Evolutionary conservation across 305 asterid genomes (phyloP).

Genomic region (Fraxinus floribunda): DNA sequence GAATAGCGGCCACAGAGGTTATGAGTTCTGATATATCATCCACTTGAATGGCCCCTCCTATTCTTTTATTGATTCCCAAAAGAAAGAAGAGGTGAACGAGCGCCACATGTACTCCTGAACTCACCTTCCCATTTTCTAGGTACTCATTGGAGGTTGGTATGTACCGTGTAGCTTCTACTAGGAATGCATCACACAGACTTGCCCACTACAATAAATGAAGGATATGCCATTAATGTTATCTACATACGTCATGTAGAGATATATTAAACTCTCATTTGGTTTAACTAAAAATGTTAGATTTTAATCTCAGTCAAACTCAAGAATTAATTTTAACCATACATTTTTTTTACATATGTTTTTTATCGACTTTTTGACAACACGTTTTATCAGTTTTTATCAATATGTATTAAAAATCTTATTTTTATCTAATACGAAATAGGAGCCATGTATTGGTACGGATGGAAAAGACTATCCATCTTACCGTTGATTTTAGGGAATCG

Average conservation of each 20-base stretch:
- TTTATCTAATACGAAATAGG: no score
- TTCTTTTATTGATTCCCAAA: conserved; percentile 30
- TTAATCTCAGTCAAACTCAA: no score
- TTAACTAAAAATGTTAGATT: no score
- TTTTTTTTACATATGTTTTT: no score
- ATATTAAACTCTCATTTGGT: background rate
- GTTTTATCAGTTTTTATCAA: background rate
- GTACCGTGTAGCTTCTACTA: conserved; percentile 38
- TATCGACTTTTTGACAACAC: background rate
- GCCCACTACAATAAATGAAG: background rate
- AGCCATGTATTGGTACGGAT: background rate
- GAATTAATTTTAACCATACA: no score
- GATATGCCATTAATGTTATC: background rate
- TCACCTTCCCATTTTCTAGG: conserved; percentile 46
- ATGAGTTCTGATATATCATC: conserved; percentile 18
- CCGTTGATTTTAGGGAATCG: conserved; percentile 18
- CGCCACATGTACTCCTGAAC: conserved; percentile 45
- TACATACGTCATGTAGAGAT: background rate
- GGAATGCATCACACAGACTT: conserved; percentile 47
- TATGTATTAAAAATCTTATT: no score
- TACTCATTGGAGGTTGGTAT: conserved; percentile 37
- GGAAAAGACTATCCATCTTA: background rate
- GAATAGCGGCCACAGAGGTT: conserved; percentile 38
- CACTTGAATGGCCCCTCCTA: background rate
- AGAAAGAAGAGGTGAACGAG: conserved; percentile 40